These are phyloP conservation scores for Trichosporon coremiiforme DNA, from an alignment of 1,284 basidiomycete genomes.

Conservation along the genomic window DNA sequence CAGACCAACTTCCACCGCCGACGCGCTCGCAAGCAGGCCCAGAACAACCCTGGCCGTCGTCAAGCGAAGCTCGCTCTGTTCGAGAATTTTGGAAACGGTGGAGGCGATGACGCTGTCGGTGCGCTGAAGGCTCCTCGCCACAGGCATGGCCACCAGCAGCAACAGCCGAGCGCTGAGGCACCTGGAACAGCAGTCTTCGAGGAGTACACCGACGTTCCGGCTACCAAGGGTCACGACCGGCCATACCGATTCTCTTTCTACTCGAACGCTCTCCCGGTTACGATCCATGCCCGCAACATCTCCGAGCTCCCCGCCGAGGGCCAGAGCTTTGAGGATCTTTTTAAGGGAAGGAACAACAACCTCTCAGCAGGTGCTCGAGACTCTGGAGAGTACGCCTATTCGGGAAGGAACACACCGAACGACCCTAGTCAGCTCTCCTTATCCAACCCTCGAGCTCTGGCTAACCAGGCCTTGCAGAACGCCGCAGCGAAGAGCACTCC, in stretches of 20 bases:
- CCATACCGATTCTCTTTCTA: conserved; percentile 99
- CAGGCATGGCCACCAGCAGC: conserved; percentile 32
- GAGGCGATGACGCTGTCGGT: conserved; percentile 33
- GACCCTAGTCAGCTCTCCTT: conserved; percentile 27
- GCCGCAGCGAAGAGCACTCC: conserved; percentile 7
- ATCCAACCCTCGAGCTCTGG: conserved; percentile 3
- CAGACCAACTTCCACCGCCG: conserved; percentile 57
- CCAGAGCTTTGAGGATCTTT: conserved; percentile 90
- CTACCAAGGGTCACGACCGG: conserved; percentile 68
- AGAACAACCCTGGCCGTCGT: conserved; percentile 65
- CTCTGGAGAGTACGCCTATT: conserved; percentile 14
- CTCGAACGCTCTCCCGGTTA: conserved; percentile 86
- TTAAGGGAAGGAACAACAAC: conserved; percentile 57
- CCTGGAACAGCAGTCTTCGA: conserved; percentile 34
- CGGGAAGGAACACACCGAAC: conserved; percentile 28
- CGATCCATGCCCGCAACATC: conserved; percentile 90
- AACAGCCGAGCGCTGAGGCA: conserved; percentile 21
- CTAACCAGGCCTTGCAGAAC: conserved; percentile 18
- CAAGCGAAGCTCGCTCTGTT: conserved; percentile 90
- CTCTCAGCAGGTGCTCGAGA: conserved; percentile 2
- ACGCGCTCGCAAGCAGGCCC: conserved; percentile 79
- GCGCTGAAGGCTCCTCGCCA: conserved; percentile 52
- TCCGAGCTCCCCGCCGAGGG: conserved; percentile 92
- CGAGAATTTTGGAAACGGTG: conserved; percentile 64
- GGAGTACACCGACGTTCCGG: conserved; percentile 48